Base-by-base conservation (phyloP, 2,329 filamentous ascomycete genomes). In the Thielaviopsis populi region DNA sequence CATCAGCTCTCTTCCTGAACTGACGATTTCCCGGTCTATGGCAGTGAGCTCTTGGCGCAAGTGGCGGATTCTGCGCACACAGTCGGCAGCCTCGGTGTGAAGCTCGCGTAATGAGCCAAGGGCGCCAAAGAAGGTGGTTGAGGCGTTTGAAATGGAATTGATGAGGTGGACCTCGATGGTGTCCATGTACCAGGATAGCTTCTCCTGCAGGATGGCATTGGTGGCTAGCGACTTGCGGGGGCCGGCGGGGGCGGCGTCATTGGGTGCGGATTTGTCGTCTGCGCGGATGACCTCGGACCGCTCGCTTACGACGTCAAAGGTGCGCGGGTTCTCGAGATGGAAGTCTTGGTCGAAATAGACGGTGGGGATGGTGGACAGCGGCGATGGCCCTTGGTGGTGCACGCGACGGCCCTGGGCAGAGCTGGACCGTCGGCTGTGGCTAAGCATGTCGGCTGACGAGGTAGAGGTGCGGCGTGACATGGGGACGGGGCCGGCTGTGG, bases 131-230 rank as follows among this genome's bases (percentile, higher is more conserved):
- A 99, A 99, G 0, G 92, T 96, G 0, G 90, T 91, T 0, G 94
- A 97, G 1, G 94, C 94, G 0, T 89, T 91, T 1, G 92, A 97
- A 67, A 99, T 99, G 0, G 91, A 96, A 40, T 89, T 90, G 69
- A 99, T 96, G 7, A 99, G 78, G 72, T 99, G 94, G 63, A 99
- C 90, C 72, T 99, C 94, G 24, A 99, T 91, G 0, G 94, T 99
- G 72, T 99, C 94, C 91, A 99, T 96, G 73, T 99, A 99, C 94
- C 94, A 99, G 0, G 94, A 97, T 13, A 99, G 78, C 74, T 99
- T 99, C 74, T 99, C 94, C 72, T 99, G 94, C 42, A 99, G 74
- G 65, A 99, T 99, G 0, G 94, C 94, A 74, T 99, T 99, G 0
- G 91, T 96, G 7, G 92, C 92, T 33, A 99, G 78, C 0, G 89